Base-by-base conservation (phyloP, 495 filamentous ascomycete species). In the Neurospora terricola region DNA sequence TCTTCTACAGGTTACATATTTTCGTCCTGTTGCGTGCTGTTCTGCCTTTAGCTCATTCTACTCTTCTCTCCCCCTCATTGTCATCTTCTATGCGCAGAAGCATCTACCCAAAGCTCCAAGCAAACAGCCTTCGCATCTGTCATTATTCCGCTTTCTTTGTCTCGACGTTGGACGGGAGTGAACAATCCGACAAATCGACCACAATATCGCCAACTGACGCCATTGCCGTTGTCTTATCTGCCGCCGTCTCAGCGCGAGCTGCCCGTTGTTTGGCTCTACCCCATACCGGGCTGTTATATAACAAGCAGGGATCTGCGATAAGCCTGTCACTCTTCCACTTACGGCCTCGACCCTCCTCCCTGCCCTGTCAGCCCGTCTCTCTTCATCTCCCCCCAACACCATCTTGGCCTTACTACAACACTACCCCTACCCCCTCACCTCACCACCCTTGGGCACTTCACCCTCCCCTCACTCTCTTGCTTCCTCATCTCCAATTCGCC, bases 271-370 rank as follows among this genome's bases (percentile, higher is more conserved):
- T 37, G 59, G 54, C 37, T 59, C 21, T 73, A 6, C 37, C 39
- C 54, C 43, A 34, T 70, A 72, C 70, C 59, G 62, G 71, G 40
- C 70, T 75, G 77, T 81, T 79, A 81, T 80, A 79, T 81, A 74
- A 79, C 79, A 73, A 76, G 72, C 78, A 79, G 79, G 81, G 80
- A 78, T 82, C 75, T 70, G 73, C 79, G 81, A 84, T 84, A 84
- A 84, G 82, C 79, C 80, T 81, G 76, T 76, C 71, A 78, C 74
- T 75, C 78, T 78, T 76, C 75, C 74, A 77, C 75, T 75, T 75
- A 75, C 54, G 54, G 54, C 54, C 54, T 66, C 27, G 42, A 21
- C 27, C 70, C 40, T 70, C 69, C 48, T 70, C 73, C 36, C 71
- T 54, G 73, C 69, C 38, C 40, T 45, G 27, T 70, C 71, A 75